Percentiles rank a stretch among this genome's conserved stretches.
Evolutionary conservation across 2,329 filamentous ascomycete genomes (phyloP).

Genomic region (Ophiocordyceps camponoti-leonardi): DNA sequence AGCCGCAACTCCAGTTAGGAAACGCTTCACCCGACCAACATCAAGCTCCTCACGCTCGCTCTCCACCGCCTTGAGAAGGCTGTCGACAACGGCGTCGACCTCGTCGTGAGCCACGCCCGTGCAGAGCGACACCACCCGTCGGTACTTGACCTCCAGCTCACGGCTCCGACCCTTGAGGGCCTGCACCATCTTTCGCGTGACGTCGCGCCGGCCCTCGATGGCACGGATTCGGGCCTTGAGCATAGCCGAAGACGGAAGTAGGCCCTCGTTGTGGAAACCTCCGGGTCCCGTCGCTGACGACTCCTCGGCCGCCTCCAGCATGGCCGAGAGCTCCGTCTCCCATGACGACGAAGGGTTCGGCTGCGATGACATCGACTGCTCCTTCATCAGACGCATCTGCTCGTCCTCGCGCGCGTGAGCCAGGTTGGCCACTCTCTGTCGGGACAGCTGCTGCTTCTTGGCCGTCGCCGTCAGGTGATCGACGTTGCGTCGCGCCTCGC

Average conservation of each 20-base stretch:
- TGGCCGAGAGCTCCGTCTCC: slow-evolving; percentile 34
- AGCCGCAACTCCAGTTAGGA: slow-evolving; percentile 62
- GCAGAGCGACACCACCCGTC: slow-evolving; percentile 74
- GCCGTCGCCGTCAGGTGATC: slow-evolving; percentile 52
- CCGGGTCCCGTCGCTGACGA: slow-evolving; percentile 9
- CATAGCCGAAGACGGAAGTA: slow-evolving; percentile 40
- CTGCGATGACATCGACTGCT: slow-evolving; percentile 20
- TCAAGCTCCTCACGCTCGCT: slow-evolving; percentile 67
- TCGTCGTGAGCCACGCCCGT: slow-evolving; percentile 62
- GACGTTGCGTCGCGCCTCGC: slow-evolving; percentile 57
- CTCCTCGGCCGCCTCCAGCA: slow-evolving; percentile 26
- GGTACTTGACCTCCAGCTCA: slow-evolving; percentile 75
- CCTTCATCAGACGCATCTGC: slow-evolving; percentile 28
- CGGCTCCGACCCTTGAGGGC: slow-evolving; percentile 62
- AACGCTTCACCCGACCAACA: slow-evolving; percentile 59
- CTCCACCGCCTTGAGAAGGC: slow-evolving; percentile 72
- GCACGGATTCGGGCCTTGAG: slow-evolving; percentile 54
- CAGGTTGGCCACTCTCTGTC: slow-evolving; percentile 64
- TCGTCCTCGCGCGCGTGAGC: slow-evolving; percentile 57
- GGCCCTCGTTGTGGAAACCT: slow-evolving; percentile 18
- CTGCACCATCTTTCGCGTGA: slow-evolving; percentile 49
- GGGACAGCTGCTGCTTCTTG: slow-evolving; percentile 45
- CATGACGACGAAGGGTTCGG: slow-evolving; percentile 30
- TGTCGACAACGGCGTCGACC: slow-evolving; percentile 66
- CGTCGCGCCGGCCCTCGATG: slow-evolving; percentile 50